Evolutionary conservation across 495 filamentous ascomycete genomes (phyloP).

Genomic region (Penicillium maclennaniae): DNA sequence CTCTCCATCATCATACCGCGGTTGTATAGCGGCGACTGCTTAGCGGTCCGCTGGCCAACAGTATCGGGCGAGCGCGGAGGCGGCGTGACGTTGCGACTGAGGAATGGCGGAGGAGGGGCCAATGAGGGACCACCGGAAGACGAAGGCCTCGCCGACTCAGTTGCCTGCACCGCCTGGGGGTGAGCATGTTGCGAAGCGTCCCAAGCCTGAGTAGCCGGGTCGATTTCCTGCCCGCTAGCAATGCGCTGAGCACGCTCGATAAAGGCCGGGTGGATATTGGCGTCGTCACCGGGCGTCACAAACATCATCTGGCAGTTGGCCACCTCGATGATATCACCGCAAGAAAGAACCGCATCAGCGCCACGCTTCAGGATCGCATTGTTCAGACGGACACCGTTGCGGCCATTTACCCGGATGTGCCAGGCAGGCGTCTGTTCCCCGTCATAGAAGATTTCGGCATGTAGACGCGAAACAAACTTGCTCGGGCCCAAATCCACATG

Average conservation of each 20-base stretch:
- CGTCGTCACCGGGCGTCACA: constrained; percentile 67
- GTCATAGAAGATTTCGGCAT: constrained; percentile 83
- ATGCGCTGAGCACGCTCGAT: constrained; percentile 48
- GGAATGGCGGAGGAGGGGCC: constrained; percentile 66
- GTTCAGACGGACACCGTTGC: constrained; percentile 84
- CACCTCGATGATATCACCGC: constrained; percentile 86
- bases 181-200: constrained; percentile 41
- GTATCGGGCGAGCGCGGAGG: constrained; percentile 50
- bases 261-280: constrained; percentile 56
- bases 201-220: constrained; percentile 28
- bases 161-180: constrained; percentile 30
- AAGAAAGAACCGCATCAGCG: constrained; percentile 60
- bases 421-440: constrained; percentile 57
- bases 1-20: constrained; percentile 71
- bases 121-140: constrained; percentile 51
- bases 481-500: constrained; percentile 92
- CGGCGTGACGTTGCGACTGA: constrained; percentile 65
- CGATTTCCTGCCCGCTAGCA: constrained; percentile 40
- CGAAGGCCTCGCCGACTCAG: constrained; percentile 22
- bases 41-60: constrained; percentile 44
- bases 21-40: constrained; percentile 56
- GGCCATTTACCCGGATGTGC: constrained; percentile 81
- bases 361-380: constrained; percentile 62
- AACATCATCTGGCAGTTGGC: constrained; percentile 97
- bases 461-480: constrained; percentile 84